Evolutionary conservation across 2,329 filamentous ascomycete species (phyloP).

Genomic region (Elsinoe fawcettii): DNA sequence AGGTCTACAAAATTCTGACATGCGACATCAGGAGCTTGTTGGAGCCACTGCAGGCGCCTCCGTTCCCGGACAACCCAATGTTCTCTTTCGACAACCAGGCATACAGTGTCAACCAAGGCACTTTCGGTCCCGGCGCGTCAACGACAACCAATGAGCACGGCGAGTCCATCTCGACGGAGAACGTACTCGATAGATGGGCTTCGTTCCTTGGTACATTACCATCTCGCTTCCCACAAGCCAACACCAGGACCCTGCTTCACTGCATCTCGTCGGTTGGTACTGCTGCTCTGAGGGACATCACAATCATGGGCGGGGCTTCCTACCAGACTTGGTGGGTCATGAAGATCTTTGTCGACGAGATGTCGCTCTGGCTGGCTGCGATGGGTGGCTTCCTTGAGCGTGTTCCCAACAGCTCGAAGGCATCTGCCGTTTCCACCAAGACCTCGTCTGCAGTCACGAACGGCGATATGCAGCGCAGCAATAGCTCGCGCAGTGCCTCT

Average conservation of each 20-base stretch:
- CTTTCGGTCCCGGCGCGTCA: constrained; percentile 24
- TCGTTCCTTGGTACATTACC: constrained; percentile 63
- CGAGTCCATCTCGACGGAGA: constrained; percentile 41
- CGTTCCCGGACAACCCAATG: constrained; percentile 29
- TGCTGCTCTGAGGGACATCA: constrained; percentile 72
- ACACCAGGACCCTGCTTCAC: constrained; percentile 64
- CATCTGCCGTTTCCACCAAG: background rate
- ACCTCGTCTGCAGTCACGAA: constrained; percentile 17
- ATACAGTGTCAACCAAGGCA: constrained; percentile 36
- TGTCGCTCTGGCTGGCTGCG: constrained; percentile 82
- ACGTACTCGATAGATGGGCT: constrained; percentile 72
- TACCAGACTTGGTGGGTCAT: constrained; percentile 94
- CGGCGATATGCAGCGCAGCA: constrained; percentile 21
- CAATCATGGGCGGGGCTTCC: constrained; percentile 66
- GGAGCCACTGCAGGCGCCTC: constrained; percentile 51
- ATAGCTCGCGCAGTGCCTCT: constrained; percentile 24
- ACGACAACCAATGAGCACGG: constrained; percentile 25
- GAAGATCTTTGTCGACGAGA: constrained; percentile 92
- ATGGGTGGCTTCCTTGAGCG: constrained; percentile 77
- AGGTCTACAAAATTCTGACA: constrained; percentile 49
- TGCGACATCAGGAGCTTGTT: constrained; percentile 62
- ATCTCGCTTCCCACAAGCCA: constrained; percentile 63
- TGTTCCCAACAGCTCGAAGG: constrained; percentile 18
- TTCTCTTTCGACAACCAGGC: constrained; percentile 31
- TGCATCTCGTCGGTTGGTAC: constrained; percentile 69